These are phyloP conservation scores for Xylariaceae sp. DNA, from an alignment of 2,329 filamentous ascomycete genomes.

Conservation along the genomic window DNA sequence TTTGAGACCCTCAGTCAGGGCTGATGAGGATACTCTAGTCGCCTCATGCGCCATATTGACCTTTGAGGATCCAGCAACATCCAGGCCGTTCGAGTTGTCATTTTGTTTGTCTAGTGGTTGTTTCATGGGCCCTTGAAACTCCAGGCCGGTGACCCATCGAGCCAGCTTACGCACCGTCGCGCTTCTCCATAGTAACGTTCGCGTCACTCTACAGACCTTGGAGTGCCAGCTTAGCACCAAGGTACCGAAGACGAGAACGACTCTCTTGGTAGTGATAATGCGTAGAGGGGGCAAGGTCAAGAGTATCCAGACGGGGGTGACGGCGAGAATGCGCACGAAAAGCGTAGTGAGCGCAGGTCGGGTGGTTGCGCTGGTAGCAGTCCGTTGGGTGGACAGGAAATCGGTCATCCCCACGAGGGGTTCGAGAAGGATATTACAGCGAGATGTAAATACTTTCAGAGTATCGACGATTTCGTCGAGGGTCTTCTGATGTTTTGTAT, in stretches of 20 bases:
- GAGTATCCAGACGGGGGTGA: slow-evolving; percentile 82
- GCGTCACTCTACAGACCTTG: slow-evolving; percentile 73
- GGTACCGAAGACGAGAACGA: slow-evolving; percentile 81
- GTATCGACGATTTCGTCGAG: slow-evolving; percentile 96
- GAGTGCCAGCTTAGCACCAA: slow-evolving; percentile 89
- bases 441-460: slow-evolving; percentile 78
- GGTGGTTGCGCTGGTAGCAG: slow-evolving; percentile 85
- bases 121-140: slow-evolving; percentile 53
- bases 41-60: slow-evolving; percentile 35
- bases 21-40: slow-evolving; percentile 29
- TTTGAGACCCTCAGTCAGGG: slow-evolving; percentile 32
- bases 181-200: slow-evolving; percentile 88
- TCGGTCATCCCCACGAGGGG: slow-evolving; percentile 85
- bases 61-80: slow-evolving; percentile 15
- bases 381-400: slow-evolving; percentile 85
- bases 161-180: slow-evolving; percentile 63
- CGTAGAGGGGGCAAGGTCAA: slow-evolving; percentile 76
- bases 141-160: slow-evolving; percentile 71
- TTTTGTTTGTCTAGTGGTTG: slow-evolving; percentile 29
- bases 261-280: slow-evolving; percentile 79
- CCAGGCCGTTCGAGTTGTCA: slow-evolving; percentile 22
- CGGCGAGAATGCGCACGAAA: slow-evolving; percentile 80
- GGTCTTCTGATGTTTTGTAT: slow-evolving; percentile 81
- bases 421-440: slow-evolving; percentile 88
- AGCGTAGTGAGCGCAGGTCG: slow-evolving; percentile 82